These are phyloP conservation scores for Streptanthus diversifolius DNA, from an alignment of 345 rosid species.

Conservation along the genomic window DNA sequence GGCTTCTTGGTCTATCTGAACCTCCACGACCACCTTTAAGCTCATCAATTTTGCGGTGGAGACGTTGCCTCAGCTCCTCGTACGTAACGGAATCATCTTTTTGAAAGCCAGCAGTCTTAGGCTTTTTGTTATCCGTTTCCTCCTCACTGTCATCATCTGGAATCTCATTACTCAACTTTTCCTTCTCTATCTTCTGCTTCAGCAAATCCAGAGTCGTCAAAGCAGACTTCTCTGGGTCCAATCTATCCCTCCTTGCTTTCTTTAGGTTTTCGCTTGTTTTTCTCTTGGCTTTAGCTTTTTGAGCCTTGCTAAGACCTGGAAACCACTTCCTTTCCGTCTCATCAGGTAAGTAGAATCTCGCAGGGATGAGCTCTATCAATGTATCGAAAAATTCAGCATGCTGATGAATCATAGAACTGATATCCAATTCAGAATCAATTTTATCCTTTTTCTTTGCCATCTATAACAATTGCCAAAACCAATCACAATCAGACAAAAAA, in stretches of 20 bases:
- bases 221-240: constrained; percentile 63
- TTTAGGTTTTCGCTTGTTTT: constrained; percentile 60
- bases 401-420: constrained; percentile 48
- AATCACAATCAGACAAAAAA: constrained; percentile 11
- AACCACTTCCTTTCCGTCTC: constrained; percentile 74
- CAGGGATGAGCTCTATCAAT: constrained; percentile 74
- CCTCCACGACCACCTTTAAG: constrained; percentile 56
- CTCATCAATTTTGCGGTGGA: constrained; percentile 63
- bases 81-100: constrained; percentile 49
- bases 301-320: constrained; percentile 72
- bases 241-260: constrained; percentile 74
- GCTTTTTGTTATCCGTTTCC: constrained; percentile 42
- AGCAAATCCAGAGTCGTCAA: constrained; percentile 61
- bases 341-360: constrained; percentile 82
- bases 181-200: constrained; percentile 67
- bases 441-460: constrained; percentile 49
- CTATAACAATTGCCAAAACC: constrained; percentile 26
- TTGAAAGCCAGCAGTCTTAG: constrained; percentile 19
- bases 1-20: constrained; percentile 22
- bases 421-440: constrained; percentile 20
- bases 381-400: constrained; percentile 64
- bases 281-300: constrained; percentile 64
- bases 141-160: constrained; percentile 35
- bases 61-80: constrained; percentile 76
- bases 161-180: constrained; percentile 25